Base-by-base conservation (phyloP, 805 yeast genomes). In the Danielia reshetovae region DNA sequence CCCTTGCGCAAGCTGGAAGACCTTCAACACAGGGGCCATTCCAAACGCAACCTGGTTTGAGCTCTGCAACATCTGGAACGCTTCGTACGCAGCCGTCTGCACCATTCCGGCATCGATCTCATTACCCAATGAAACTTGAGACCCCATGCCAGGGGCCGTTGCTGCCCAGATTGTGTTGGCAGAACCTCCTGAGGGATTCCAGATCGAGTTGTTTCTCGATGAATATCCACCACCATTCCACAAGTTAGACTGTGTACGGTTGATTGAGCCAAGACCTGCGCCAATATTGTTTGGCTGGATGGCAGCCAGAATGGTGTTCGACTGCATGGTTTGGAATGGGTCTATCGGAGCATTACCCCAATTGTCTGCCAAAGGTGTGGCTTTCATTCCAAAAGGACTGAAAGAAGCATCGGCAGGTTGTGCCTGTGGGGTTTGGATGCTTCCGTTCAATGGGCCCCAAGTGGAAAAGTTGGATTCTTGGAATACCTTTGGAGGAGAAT, bases 11-110 rank as follows among this genome's bases (percentile, higher is more conserved):
- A 55, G 43, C 42, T 60, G 67, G 46, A 49, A 64, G 30, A 65
- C 46, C 22, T 53, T 54, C 34, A 47, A 37, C 13, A 57, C 49
- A 5, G 70, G 65, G 4, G 68, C 66, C 11, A 54, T 52, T 1
- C 65, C 67, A 39, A 55, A 57, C 29, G 62, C 59, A 7, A 64
- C 46, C 37, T 65, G 67, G 33, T 64, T 62, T 4, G 60, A 51
- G 16, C 40, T 55, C 16, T 61, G 63, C 18, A 72, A 38, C 22
- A 56, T 46, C 26, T 57, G 60, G 30, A 63, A 62, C 3, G 74
- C 71, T 30, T 62, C 60, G 30, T 54, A 52, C 2, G 74, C 65
- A 13, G 73, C 71, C 3, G 59, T 32, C 37, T 68, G 75, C 32
- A 74, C 56, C n/a, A 52, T 40, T 18, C 61, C 69, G 30, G 38